These are phyloP conservation scores for Pseudogymnoascus sp. DNA, from an alignment of 2,329 filamentous ascomycete species.

Conservation along the genomic window DNA sequence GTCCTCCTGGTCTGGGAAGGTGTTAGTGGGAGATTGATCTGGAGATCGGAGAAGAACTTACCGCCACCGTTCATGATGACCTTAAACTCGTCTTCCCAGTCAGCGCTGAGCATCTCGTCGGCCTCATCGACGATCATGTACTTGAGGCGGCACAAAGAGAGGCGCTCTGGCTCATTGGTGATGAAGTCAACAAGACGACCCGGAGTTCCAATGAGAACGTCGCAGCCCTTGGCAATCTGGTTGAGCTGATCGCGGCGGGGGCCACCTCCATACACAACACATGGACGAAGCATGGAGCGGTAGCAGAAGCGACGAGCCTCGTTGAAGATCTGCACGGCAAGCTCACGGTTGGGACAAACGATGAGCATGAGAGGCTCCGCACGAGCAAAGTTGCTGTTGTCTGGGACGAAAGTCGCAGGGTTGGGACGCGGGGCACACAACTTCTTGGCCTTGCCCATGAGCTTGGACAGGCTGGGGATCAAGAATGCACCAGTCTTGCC, in stretches of 20 bases:
- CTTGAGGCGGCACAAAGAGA: slow-evolving; percentile 70
- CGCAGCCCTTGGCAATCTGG: slow-evolving; percentile 76
- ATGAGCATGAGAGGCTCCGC: slow-evolving; percentile 87
- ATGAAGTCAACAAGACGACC: slow-evolving; percentile 84
- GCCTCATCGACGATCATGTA: slow-evolving; percentile 88
- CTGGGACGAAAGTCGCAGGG: slow-evolving; percentile 46
- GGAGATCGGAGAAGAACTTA: slow-evolving; percentile 39
- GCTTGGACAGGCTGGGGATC: slow-evolving; percentile 76
- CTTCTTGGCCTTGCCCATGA: slow-evolving; percentile 95
- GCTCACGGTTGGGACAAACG: slow-evolving; percentile 78
- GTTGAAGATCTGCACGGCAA: slow-evolving; percentile 92
- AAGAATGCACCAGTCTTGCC: slow-evolving; percentile 94
- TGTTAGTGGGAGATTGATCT: slow-evolving; percentile 15
- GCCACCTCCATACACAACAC: slow-evolving; percentile 80
- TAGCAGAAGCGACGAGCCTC: slow-evolving; percentile 91
- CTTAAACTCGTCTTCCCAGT: slow-evolving; percentile 71
- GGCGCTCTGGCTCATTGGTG: slow-evolving; percentile 50
- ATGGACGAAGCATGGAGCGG: slow-evolving; percentile 86
- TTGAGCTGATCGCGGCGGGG: slow-evolving; percentile 61
- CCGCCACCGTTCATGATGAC: slow-evolving; percentile 75
- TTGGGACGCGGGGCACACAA: slow-evolving; percentile 72
- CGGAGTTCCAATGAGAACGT: slow-evolving; percentile 80
- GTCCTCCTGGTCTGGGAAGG: slow-evolving; percentile 61
- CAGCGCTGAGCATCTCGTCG: slow-evolving; percentile 76
- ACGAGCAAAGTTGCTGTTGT: slow-evolving; percentile 42